A percentile compares a stretch with the other conserved stretches of the same genome.
Evolutionary conservation across 805 yeast genomes (phyloP).

Genomic region (Kluyveromyces wickerhamii): DNA sequence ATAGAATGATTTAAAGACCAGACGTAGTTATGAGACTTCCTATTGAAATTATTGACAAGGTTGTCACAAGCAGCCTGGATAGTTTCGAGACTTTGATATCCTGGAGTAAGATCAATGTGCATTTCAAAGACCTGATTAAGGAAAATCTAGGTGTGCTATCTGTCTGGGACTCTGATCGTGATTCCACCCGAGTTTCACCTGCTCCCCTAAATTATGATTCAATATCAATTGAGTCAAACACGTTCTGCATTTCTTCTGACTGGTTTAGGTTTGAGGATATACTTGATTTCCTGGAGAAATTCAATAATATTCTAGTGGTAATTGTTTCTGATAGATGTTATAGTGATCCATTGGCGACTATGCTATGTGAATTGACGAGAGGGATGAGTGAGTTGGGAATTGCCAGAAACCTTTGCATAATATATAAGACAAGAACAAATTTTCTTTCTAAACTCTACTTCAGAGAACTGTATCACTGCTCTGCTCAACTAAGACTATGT

Average conservation of each 20-base stretch:
- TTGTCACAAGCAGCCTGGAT: conserved; percentile 16
- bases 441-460: conserved; percentile 24
- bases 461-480: conserved; percentile 13
- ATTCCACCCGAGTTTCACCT: neutral
- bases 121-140: conserved; percentile 11
- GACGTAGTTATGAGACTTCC: conserved; percentile 16
- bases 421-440: conserved; percentile 19
- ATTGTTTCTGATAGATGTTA: conserved; percentile 18
- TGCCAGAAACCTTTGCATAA: conserved; percentile 14
- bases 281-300: conserved; percentile 9
- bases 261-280: conserved; percentile 7
- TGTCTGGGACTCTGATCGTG: conserved; percentile 7
- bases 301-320: conserved; percentile 14
- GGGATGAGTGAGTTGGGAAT: neutral
- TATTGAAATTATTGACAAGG: conserved; percentile 19
- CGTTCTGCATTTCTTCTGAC: conserved; percentile 12
- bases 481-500: conserved; percentile 11
- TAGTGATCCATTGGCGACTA: conserved; percentile 17
- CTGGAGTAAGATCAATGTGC: conserved; percentile 17
- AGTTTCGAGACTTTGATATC: conserved; percentile 20
- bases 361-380: conserved; percentile 7
- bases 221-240: conserved; percentile 12
- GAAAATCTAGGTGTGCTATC: conserved; percentile 19
- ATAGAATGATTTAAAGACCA: neutral
- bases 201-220: conserved; percentile 12